Evolutionary conservation across 1,284 basidiomycete species (phyloP).

Genomic region (Exobasidium rhododendri): DNA sequence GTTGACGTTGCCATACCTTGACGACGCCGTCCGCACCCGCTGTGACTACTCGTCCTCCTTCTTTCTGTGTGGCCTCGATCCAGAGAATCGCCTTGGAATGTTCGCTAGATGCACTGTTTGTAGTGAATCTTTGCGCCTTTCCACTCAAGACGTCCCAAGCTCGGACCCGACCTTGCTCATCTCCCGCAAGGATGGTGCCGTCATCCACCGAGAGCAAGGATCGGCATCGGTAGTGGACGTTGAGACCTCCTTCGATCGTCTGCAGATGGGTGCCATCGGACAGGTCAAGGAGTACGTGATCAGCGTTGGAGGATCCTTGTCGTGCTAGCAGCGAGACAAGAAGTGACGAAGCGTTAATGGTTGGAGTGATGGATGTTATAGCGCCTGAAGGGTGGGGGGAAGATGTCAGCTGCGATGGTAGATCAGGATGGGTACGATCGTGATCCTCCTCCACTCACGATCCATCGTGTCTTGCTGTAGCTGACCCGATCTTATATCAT

Average conservation of each 20-base stretch:
- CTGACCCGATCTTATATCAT: slow-evolving; percentile 89
- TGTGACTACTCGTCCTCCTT: slow-evolving; percentile 67
- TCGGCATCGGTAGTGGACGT: slow-evolving; percentile 72
- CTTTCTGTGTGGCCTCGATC: slow-evolving; percentile 70
- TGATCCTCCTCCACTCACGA: slow-evolving; percentile 55
- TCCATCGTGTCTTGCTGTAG: slow-evolving; percentile 83
- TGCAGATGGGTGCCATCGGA: slow-evolving; percentile 79
- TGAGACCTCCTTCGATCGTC: slow-evolving; percentile 73
- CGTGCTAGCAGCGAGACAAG: slow-evolving; percentile 71
- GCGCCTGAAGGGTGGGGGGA: slow-evolving; percentile 21
- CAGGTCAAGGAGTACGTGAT: slow-evolving; percentile 79
- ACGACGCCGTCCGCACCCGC: slow-evolving; percentile 66
- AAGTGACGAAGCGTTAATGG: slow-evolving; percentile 71
- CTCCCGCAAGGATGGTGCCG: slow-evolving; percentile 71
- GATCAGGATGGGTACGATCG: too few relatives aligned
- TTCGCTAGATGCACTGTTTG: slow-evolving; percentile 59
- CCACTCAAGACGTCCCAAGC: slow-evolving; percentile 89
- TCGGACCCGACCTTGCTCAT: slow-evolving; percentile 83
- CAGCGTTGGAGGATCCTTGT: slow-evolving; percentile 61
- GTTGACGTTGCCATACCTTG: slow-evolving; percentile 36
- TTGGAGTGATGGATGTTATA: slow-evolving; percentile 70
- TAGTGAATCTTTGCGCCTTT: slow-evolving; percentile 49
- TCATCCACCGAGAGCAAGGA: slow-evolving; percentile 67
- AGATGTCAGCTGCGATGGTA: too few relatives aligned
- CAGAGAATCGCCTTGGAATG: slow-evolving; percentile 76